These are phyloP conservation scores for Pelargonium fulgidum DNA, from an alignment of 441 rosid species.

Conservation along the genomic window DNA sequence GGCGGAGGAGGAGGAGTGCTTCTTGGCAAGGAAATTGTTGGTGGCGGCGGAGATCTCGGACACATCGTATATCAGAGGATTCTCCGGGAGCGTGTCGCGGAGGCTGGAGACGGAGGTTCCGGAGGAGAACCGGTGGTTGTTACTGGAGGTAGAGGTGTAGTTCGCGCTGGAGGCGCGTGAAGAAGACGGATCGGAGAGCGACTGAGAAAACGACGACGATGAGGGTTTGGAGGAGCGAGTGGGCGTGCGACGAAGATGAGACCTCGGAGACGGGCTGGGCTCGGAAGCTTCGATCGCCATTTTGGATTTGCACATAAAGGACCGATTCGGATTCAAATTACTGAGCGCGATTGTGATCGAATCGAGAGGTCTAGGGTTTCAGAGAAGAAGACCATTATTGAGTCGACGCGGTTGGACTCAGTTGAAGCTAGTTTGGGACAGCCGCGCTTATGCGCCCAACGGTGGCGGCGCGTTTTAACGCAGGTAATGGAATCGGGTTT, in stretches of 20 bases:
- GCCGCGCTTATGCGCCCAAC: too few relatives aligned
- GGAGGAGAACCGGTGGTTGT: constrained; percentile 27
- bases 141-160: constrained; percentile 21
- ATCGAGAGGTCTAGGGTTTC: too few relatives aligned
- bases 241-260: constrained; percentile 21
- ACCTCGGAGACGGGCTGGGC: constrained; percentile 28
- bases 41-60: constrained; percentile 77
- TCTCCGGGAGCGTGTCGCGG: constrained; percentile 57
- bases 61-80: constrained; percentile 64
- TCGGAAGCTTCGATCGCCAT: constrained; percentile 55
- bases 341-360: too few relatives aligned
- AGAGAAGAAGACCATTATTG: too few relatives aligned
- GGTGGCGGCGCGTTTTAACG: too few relatives aligned
- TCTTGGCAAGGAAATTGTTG: constrained; percentile 69
- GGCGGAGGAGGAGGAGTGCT: constrained; percentile 44
- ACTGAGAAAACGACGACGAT: constrained; percentile 22
- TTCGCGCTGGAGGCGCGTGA: constrained; percentile 19
- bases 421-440: too few relatives aligned
- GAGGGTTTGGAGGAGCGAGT: constrained; percentile 17
- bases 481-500: too few relatives aligned
- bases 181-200: constrained; percentile 22
- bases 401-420: too few relatives aligned
- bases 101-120: constrained; percentile 36
- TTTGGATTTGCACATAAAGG: constrained; percentile 59
- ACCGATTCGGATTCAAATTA: too few relatives aligned